A percentile compares a stretch with the other conserved stretches of the same genome.
These are phyloP conservation scores for Trichodelitschia bisporula DNA, from an alignment of 495 filamentous ascomycete species.

Conservation along the genomic window DNA sequence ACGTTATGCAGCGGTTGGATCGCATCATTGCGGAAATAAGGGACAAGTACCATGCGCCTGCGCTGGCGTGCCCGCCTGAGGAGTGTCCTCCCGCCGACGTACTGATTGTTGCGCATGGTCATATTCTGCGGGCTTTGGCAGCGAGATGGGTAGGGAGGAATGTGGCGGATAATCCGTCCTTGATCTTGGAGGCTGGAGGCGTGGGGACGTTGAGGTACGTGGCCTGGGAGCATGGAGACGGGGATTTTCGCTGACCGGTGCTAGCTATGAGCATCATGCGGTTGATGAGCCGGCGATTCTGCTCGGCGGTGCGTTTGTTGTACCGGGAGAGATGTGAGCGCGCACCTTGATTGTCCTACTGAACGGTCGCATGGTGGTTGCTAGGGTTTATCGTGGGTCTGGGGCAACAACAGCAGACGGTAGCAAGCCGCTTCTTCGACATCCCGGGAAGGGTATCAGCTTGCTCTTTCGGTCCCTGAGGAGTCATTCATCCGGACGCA, in stretches of 20 bases:
- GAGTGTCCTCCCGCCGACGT: conserved; percentile 15
- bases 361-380: too few species aligned
- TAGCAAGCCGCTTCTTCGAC: too few species aligned
- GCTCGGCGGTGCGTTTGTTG: conserved; percentile 39
- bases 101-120: conserved; percentile 19
- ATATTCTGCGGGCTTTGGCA: conserved; percentile 17
- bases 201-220: conserved; percentile 36
- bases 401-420: too few species aligned
- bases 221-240: not conserved
- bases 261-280: conserved; percentile 34
- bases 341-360: too few species aligned
- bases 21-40: conserved; percentile 16
- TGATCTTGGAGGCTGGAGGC: conserved; percentile 21
- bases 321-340: too few species aligned
- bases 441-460: too few species aligned
- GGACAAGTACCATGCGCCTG: conserved; percentile 12
- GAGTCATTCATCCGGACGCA: too few species aligned
- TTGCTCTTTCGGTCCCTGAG: too few species aligned
- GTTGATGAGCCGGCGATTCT: conserved; percentile 46
- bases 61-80: conserved; percentile 12
- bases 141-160: conserved; percentile 11
- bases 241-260: conserved; percentile 7
- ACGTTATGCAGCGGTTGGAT: conserved; percentile 17
- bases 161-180: conserved; percentile 13
- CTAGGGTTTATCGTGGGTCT: too few species aligned